Evolutionary conservation across 2,329 filamentous ascomycete genomes (phyloP).

Genomic region (Trichoderma asperellum): DNA sequence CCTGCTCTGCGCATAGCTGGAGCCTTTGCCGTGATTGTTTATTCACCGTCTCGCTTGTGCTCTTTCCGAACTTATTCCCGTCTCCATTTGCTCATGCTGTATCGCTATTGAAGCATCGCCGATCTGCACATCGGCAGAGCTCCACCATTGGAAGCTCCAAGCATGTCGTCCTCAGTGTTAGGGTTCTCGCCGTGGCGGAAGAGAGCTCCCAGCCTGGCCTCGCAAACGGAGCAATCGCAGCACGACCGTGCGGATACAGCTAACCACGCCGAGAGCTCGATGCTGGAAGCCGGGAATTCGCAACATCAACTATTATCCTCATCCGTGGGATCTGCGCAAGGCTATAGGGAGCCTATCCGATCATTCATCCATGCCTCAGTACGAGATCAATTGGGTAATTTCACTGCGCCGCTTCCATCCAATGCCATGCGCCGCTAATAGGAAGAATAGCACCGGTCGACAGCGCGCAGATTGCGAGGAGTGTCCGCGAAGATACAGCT

Average conservation of each 20-base stretch:
- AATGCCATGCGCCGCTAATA: constrained; percentile 24
- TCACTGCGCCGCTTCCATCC: constrained; percentile 32
- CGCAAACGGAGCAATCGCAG: constrained; percentile 37
- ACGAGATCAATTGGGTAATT: constrained; percentile 60
- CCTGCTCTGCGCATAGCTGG: constrained; percentile 7
- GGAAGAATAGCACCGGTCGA: constrained; percentile 58
- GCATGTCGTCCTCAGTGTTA: constrained; percentile 53
- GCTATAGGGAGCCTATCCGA: constrained; percentile 67
- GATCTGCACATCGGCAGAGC: constrained; percentile 26
- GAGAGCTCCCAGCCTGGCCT: constrained; percentile 46
- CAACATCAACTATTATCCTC: constrained; percentile 44
- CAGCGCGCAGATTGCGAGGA: constrained; percentile 73
- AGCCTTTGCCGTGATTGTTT: not conserved
- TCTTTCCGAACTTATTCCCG: not conserved
- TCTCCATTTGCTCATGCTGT: constrained; percentile 32
- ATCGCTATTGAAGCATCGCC: constrained; percentile 33
- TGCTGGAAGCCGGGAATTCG: constrained; percentile 30
- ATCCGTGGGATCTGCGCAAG: constrained; percentile 42
- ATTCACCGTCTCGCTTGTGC: not conserved
- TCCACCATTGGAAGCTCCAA: constrained; percentile 23
- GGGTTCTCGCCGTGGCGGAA: constrained; percentile 56
- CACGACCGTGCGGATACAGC: constrained; percentile 37
- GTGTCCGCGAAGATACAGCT: constrained; percentile 83
- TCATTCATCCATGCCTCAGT: constrained; percentile 72
- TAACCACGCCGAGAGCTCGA: constrained; percentile 33